Conservation (phyloP, 768 basidiomycete species). For the Agaricus subrufescens region DNA sequence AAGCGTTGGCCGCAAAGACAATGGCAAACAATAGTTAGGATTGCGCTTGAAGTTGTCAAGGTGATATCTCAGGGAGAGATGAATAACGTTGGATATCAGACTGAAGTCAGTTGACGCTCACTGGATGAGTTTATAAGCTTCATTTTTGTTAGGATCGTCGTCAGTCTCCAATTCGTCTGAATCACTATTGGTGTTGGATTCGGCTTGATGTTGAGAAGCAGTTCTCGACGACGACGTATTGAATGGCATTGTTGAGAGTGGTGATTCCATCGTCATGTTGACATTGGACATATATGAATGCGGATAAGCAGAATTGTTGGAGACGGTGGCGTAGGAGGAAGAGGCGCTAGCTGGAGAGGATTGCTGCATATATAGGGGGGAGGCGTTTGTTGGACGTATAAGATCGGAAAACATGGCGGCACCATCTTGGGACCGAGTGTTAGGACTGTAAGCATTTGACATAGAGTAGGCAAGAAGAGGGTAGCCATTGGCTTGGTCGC, state of each 20-base stretch:
- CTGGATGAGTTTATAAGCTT: slow-evolving; percentile 82
- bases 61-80: slow-evolving; percentile 59
- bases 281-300: slow-evolving; percentile 52
- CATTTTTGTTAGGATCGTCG: slow-evolving; percentile 67
- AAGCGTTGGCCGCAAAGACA: slow-evolving; percentile 82
- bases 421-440: slow-evolving; percentile 39
- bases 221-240: slow-evolving; percentile 25
- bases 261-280: slow-evolving; percentile 52
- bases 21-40: slow-evolving; percentile 81
- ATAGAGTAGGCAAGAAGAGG: slow-evolving; percentile 46
- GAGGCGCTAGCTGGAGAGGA: slow-evolving; percentile 35
- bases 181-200: slow-evolving; percentile 20
- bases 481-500: slow-evolving; percentile 37
- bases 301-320: slow-evolving; percentile 35
- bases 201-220: slow-evolving; percentile 27
- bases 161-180: slow-evolving; percentile 54
- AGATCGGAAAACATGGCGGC: slow-evolving; percentile 56
- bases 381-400: slow-evolving; percentile 46
- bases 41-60: slow-evolving; percentile 87
- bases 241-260: slow-evolving; percentile 48
- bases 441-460: slow-evolving; percentile 41
- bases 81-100: neutral
- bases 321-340: slow-evolving; percentile 33
- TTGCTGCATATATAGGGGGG: slow-evolving; percentile 59
- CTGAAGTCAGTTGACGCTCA: slow-evolving; percentile 26